These are phyloP conservation scores for Cyclocybe cylindracea DNA, from an alignment of 768 basidiomycete species.

Conservation along the genomic window DNA sequence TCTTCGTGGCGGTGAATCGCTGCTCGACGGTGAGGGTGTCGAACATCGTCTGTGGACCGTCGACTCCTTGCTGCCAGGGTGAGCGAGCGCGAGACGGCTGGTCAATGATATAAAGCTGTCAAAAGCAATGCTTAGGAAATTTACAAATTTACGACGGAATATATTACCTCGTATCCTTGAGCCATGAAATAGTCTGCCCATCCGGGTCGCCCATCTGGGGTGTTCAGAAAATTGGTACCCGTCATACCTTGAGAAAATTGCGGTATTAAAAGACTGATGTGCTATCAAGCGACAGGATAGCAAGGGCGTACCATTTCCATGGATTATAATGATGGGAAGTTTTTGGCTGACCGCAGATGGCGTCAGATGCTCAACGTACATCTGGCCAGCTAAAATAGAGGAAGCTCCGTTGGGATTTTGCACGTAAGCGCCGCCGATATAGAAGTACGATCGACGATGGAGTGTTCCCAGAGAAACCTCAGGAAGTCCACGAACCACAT, in stretches of 20 bases:
- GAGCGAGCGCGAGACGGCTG: conserved; percentile 49
- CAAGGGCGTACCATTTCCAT: conserved; percentile 38
- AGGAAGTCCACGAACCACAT: too few species aligned
- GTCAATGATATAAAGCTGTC: conserved; percentile 45
- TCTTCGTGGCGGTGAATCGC: conserved; percentile 43
- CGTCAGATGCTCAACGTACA: conserved; percentile 53
- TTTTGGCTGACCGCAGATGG: conserved; percentile 39
- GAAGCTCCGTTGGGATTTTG: conserved; percentile 28
- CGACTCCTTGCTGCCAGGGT: conserved; percentile 38
- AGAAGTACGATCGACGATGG: conserved; percentile 49
- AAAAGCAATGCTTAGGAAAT: background rate
- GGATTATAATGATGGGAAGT: conserved; percentile 48
- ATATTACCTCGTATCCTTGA: conserved; percentile 48
- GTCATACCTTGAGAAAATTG: conserved; percentile 40
- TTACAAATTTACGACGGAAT: conserved; percentile 1
- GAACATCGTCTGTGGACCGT: conserved; percentile 34
- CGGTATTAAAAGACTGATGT: background rate
- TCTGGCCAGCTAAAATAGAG: conserved; percentile 42
- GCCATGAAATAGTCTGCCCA: conserved; percentile 59
- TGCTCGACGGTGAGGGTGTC: conserved; percentile 35
- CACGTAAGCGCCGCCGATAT: conserved; percentile 45
- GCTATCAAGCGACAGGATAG: background rate
- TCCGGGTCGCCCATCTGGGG: conserved; percentile 53
- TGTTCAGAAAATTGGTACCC: conserved; percentile 52
- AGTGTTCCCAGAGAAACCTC: conserved; percentile 8